Evolutionary conservation across 805 yeast species (phyloP), one percentile per base, ranked within the genome.

Genomic region (Grigorovia transvaalensis): DNA sequence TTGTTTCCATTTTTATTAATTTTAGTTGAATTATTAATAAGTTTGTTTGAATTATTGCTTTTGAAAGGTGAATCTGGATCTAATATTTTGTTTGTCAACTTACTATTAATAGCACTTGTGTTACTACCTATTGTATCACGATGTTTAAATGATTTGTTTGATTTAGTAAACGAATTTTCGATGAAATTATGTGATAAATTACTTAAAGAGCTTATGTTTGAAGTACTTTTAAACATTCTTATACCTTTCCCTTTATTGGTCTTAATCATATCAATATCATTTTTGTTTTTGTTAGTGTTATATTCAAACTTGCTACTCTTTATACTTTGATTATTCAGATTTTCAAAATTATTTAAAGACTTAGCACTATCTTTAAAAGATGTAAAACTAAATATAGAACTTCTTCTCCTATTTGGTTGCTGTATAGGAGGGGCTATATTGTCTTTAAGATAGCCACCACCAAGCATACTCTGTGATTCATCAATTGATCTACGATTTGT

Each of bases 51-150:
- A 38, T 5, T 9, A 38, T 38, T 38, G 15, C 17, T 13, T 7
- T 38, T 38, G n/a, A n/a, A 38, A 2, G 15, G 8, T 15, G 42
- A 38, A 9, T 38, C 15, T 13, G 42, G 15, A 18, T 53, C 50
- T 47, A 57, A 38, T 13, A n/a, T 58, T 33, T 47, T 54, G 1
- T 58, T 56, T 11, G 47, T 41, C 8, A 54, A 35, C 11, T 51
- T 49, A 27, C 50, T 54, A 3, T 53, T 50, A n/a, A 54, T 48
- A 2, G 64, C 53, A 17, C 45, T 57, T n/a, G 60, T 59, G 4
- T 56, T 41, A 18, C 52, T 52, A 3, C 30, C 20, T 13, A 38
- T n/a, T 13, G 42, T 38, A 38, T 38, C 42, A 38, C 42, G 42
- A n/a, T 38, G 42, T 7, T 38, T 38, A 15, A 38, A 15, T 13